Evolutionary conservation across 305 asterid genomes (phyloP), one percentile per base, ranked within the genome.

Genomic region (Rubia peregrina): DNA sequence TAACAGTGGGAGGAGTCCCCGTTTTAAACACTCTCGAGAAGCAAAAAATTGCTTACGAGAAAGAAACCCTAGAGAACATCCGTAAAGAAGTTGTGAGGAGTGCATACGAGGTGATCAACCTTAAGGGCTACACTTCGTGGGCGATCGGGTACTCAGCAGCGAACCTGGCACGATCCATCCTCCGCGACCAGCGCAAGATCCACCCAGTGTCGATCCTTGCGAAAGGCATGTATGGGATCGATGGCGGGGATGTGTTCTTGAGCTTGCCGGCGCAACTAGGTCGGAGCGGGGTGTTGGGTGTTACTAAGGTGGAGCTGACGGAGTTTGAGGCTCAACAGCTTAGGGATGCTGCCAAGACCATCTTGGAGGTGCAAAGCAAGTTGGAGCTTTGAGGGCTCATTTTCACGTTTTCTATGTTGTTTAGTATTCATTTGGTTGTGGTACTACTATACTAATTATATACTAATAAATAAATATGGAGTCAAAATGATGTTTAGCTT

Each of bases 51-150:
- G 76, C 86, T 0, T 91, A 88, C 53, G 96, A 91, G 77, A 87
- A 86, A 70, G 88, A 85, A 65, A 89, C 89, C 0, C 81, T 91
- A 0, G 91, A 83, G 71, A 82, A 78, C 71, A 91, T 91, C 49
- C 90, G 86, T 73, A 86, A 85, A 70, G 86, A 85, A 75, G 98
- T 91, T 1, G 90, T 89, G 13, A 85, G 86, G 17, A 69, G 96
- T 16, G 98, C 98, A 4, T 86, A 89, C 55, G 96, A 91, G 65
- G 98, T 91, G 33, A 91, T 91, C 70, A 78, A 69, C 9, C 75
- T 91, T 67, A 91, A 91, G 76, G 98, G 98, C 67, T 91, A 91
- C 89, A 91, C 96, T 19, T 91, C 98, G 0, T 91, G 98, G 98
- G 98, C 98, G 4, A 88, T 91, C 1, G 98, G 98, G 5, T 91